phyloP scores from a whole-genome alignment of 257 asterid genomes.

The Solanum megistacrolobum region DNA sequence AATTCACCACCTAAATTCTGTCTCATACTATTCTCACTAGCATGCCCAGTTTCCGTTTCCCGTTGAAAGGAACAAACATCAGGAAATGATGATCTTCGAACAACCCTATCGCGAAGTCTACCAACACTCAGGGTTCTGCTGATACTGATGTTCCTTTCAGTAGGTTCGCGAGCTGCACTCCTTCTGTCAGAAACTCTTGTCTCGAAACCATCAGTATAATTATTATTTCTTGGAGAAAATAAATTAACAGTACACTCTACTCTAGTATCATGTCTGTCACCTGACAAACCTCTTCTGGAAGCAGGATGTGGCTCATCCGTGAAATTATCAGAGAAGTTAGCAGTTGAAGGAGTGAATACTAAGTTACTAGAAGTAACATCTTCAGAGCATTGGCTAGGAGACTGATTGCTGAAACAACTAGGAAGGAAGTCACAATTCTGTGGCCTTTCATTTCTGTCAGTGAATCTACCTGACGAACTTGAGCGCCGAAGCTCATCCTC shows the following conservation, averaged over 20 bases:
- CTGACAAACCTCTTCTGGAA: constrained; percentile 20
- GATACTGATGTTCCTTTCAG: constrained; percentile 63
- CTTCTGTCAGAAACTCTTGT: constrained; percentile 45
- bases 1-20: constrained; percentile 29
- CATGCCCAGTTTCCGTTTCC: constrained; percentile 34
- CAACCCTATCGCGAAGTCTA: constrained; percentile 91
- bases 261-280: constrained; percentile 27
- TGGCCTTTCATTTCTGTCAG: constrained; percentile 22
- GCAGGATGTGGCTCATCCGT: constrained; percentile 22
- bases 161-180: constrained; percentile 53
- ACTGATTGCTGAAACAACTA: constrained; percentile 42
- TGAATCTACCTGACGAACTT: constrained; percentile 21
- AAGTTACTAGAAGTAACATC: constrained; percentile 20
- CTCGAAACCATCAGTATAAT: constrained; percentile 30
- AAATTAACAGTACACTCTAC: constrained; percentile 24
- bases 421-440: constrained; percentile 55
- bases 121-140: constrained; percentile 96
- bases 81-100: constrained; percentile 54
- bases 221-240: constrained; percentile 33
- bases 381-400: constrained; percentile 30
- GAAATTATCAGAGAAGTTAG: constrained; percentile 17
- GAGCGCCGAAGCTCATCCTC: constrained; percentile 26
- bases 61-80: constrained; percentile 42
- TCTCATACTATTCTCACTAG: constrained; percentile 32
- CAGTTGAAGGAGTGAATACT: constrained; percentile 8